Evolutionary conservation across 306 rosid species (phyloP), one percentile per base, ranked within the genome.

Genomic region (Ormosia semicastrata): DNA sequence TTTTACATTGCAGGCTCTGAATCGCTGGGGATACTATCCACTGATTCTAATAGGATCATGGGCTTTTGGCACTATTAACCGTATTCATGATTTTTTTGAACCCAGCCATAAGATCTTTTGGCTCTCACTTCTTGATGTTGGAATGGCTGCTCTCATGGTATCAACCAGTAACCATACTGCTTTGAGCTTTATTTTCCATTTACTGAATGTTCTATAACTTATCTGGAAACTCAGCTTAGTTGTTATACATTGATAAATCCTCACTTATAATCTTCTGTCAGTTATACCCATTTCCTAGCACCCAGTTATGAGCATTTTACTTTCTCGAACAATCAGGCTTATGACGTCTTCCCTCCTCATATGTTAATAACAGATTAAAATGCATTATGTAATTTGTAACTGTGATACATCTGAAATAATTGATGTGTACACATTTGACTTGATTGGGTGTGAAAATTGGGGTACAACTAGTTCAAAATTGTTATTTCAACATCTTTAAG

Each of bases 11-110:
- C 92, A 96, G 99, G 97, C 97, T 81, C 67, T 96, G 62, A 93
- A 90, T 83, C 91, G 98, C 69, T 93, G 98, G 99, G 97, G 98
- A 44, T 93, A 96, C 88, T 93, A 96, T 82, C 99, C 99, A 0
- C 92, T 96, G 63, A 96, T 93, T 83, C 97, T 96, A 52, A 93
- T 96, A 82, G 99, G 94, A 87, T 92, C 99, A 24, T 92, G 92
- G 92, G 89, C 98, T 79, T 95, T 92, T 86, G 98, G 98, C 77
- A 95, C 99, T 17, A 85, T 93, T 89, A 92, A 93, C 85, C 94
- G 91, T 66, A 86, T 95, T 87, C 99, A 92, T 87, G 97, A 93
- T 88, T 96, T 96, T 60, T 86, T 93, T 67, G 98, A 90, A 76
- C 99, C 99, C 33, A 91, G 82, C 71, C 93, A 90, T 62, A 92